Conservation (phyloP, 1,284 basidiomycete species). For the Vanrija pseudolonga region DNA sequence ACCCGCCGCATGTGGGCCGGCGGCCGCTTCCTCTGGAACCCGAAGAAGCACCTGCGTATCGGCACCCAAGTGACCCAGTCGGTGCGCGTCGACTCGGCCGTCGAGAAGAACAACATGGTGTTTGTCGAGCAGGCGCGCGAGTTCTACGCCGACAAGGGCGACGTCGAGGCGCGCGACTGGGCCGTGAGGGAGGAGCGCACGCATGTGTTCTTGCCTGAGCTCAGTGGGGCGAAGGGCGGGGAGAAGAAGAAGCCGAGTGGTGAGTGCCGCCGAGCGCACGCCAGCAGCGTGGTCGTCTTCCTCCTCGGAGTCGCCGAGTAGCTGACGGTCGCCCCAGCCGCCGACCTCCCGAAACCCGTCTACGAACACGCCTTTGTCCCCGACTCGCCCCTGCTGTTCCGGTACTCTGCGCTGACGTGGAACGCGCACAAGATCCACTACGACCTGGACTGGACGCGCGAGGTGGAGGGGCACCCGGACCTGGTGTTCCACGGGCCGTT, state of each 20-base stretch:
- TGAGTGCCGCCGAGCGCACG: not conserved
- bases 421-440: conserved; percentile 49
- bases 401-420: conserved; percentile 75
- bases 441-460: conserved; percentile 57
- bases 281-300: too few relatives aligned
- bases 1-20: conserved; percentile 79
- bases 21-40: conserved; percentile 63
- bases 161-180: conserved; percentile 56
- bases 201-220: conserved; percentile 64
- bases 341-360: conserved; percentile 49
- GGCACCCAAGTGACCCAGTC: conserved; percentile 57
- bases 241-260: conserved; percentile 10
- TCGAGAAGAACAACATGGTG: conserved; percentile 70
- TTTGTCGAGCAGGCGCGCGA: conserved; percentile 62
- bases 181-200: conserved; percentile 62
- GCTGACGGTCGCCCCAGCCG: conserved; percentile 28
- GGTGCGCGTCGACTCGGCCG: conserved; percentile 57
- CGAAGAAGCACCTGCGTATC: conserved; percentile 52
- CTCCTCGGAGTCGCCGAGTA: too few relatives aligned
- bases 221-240: not conserved
- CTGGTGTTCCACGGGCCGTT: conserved; percentile 77
- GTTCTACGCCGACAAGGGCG: conserved; percentile 38
- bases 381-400: conserved; percentile 67
- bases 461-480: conserved; percentile 70
- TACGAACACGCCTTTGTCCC: conserved; percentile 61